phyloP scores from a whole-genome alignment of 2,329 filamentous ascomycete genomes.

The Chrysoporthe puriensis region DNA sequence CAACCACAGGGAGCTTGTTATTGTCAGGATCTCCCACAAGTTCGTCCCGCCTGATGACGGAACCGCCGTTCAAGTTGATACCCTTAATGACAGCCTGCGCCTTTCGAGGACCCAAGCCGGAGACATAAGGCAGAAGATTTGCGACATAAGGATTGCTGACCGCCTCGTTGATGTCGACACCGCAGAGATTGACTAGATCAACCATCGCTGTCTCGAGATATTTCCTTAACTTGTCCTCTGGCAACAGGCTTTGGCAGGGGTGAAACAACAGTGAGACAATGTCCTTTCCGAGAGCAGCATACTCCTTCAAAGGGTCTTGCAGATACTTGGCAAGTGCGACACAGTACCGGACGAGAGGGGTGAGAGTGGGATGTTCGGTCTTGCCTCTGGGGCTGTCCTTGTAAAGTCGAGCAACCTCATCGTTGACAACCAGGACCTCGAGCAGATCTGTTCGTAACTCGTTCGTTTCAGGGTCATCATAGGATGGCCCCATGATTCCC shows the following conservation, averaged over 20 bases:
- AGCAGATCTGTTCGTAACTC: constrained; percentile 78
- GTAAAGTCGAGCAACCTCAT: constrained; percentile 95
- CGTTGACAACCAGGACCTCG: constrained; percentile 90
- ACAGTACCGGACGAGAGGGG: constrained; percentile 83
- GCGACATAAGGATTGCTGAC: constrained; percentile 80
- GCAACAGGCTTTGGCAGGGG: constrained; percentile 84
- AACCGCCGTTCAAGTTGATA: constrained; percentile 87
- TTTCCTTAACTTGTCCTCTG: constrained; percentile 83
- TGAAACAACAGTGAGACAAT: constrained; percentile 87
- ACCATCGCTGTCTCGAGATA: constrained; percentile 96
- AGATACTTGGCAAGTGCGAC: constrained; percentile 87
- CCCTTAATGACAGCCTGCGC: constrained; percentile 84
- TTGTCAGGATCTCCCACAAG: constrained; percentile 86
- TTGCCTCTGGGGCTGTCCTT: constrained; percentile 83
- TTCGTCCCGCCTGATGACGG: constrained; percentile 82
- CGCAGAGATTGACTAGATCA: constrained; percentile 96
- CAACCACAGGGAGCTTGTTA: constrained; percentile 77
- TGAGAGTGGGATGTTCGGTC: constrained; percentile 79
- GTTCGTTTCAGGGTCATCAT: constrained; percentile 75
- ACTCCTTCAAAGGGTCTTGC: constrained; percentile 95
- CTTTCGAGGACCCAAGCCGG: constrained; percentile 90
- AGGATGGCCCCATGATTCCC: constrained; percentile 78
- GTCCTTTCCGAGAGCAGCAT: constrained; percentile 88
- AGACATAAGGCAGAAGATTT: constrained; percentile 87
- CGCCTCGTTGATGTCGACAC: constrained; percentile 93